Conservation (phyloP, 352 stramenopile species). For the Detonula confervacea region DNA sequence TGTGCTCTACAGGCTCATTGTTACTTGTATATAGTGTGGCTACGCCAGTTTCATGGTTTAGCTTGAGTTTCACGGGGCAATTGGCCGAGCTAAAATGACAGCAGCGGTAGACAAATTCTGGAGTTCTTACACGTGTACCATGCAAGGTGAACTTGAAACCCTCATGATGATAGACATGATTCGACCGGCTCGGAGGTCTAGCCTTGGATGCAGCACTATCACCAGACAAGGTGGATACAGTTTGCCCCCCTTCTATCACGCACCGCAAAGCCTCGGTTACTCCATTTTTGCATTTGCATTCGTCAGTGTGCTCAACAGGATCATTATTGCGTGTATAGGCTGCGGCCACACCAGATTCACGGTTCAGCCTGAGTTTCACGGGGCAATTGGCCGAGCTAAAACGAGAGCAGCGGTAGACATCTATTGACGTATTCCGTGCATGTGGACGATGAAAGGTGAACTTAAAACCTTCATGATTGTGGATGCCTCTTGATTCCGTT, state of each 20-base stretch:
- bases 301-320: no score
- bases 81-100: neutral
- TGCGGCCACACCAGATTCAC: neutral
- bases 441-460: neutral
- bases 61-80: slow-evolving; percentile 5
- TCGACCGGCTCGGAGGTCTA: no score
- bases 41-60: slow-evolving; percentile 5
- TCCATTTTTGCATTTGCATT: slow-evolving; percentile 7
- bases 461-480: slow-evolving; percentile 3
- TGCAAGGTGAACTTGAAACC: neutral
- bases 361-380: neutral
- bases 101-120: slow-evolving; percentile 2
- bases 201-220: no score
- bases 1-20: no score
- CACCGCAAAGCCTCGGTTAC: neutral
- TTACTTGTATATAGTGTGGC: neutral
- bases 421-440: no score
- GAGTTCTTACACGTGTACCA: no score
- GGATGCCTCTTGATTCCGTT: neutral
- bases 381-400: neutral
- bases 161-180: neutral
- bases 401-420: slow-evolving; percentile 3
- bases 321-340: no score
- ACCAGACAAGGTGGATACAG: neutral
- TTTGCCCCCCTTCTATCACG: neutral